Percentiles rank a stretch among this genome's conserved stretches.
Conservation (phyloP, 768 basidiomycete species). For the Termitomyces sp. region DNA sequence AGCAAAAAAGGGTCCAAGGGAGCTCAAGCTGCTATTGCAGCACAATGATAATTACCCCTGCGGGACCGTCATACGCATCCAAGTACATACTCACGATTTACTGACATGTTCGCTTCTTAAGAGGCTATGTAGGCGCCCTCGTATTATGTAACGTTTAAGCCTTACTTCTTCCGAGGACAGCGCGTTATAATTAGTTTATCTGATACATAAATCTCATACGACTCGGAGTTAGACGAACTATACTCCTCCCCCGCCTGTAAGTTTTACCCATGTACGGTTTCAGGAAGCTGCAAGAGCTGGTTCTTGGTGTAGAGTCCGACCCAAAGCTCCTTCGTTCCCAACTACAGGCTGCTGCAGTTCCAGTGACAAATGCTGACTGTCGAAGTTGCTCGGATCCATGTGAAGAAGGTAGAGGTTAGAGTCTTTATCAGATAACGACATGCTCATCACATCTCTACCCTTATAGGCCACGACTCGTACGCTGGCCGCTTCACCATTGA, state of each 20-base stretch:
- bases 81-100: too few relatives aligned
- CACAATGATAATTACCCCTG: too few relatives aligned
- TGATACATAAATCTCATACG: conserved; percentile 16
- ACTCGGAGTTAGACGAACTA: neutral
- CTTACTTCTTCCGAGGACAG: neutral
- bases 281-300: conserved; percentile 36
- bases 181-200: too few relatives aligned
- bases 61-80: too few relatives aligned
- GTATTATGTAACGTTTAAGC: neutral
- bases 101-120: neutral
- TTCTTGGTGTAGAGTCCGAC: conserved; percentile 36
- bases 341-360: conserved; percentile 57
- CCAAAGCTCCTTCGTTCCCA: conserved; percentile 40
- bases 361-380: conserved; percentile 67
- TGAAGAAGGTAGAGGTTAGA: conserved; percentile 49
- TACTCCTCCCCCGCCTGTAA: conserved; percentile 15
- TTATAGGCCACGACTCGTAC: conserved; percentile 68
- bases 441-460: conserved; percentile 11
- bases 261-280: conserved; percentile 30
- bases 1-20: too few relatives aligned
- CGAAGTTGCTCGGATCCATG: conserved; percentile 75
- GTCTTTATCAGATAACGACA: conserved; percentile 26
- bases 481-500: conserved; percentile 74
- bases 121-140: neutral
- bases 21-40: too few relatives aligned